Evolutionary conservation across 129 eudicot genomes (phyloP), one percentile per base, ranked within the genome.

Genomic region (Artemisia tridentata): DNA sequence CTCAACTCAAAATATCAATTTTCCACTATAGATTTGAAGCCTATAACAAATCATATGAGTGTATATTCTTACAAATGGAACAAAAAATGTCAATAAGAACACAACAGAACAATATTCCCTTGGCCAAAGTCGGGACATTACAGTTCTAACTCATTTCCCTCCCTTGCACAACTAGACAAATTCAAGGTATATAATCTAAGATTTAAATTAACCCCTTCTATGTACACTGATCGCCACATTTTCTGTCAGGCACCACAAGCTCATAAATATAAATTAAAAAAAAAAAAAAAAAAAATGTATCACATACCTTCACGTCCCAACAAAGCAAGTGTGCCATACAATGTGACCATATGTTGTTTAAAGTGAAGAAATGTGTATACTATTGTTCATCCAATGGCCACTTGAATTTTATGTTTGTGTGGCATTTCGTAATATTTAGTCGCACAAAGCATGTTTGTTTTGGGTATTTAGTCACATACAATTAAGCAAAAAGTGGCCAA

Each of bases 201-300:
- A 15, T 49, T 48, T 49, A 25, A 17, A 6, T 43, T 75, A 63
- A 43, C 75, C 59, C 76, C 76, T 70, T 77, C 43, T 77, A 70
- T 77, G 19, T 77, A 77, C 76, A 70, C 76, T 15, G n/a, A 46
- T 41, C 38, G 38, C 6, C 5, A 4, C 38, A 29, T 29, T 29
- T 41, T 41, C 83, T 76, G 69, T 91, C 96, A 2, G 96, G 97
- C 1, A 96, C 96, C 23, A 20, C 23, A 29, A 29, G 38, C 4
- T 29, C 6, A 29, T 3, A 29, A 29, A 29, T 29, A 29, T 65
- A 20, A 20, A 20, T 53, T 65, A 20, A 20, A 20, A 45, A 31
- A 10, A 68, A 49, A 18, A 1, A 1, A 48, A 63, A 59, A 69
- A 75, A 65, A 56, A 21, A 23, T 34, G 16, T 58, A 11, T 58